Base-by-base conservation (phyloP, 208 protist species). In the Perkinsela sp. region DNA sequence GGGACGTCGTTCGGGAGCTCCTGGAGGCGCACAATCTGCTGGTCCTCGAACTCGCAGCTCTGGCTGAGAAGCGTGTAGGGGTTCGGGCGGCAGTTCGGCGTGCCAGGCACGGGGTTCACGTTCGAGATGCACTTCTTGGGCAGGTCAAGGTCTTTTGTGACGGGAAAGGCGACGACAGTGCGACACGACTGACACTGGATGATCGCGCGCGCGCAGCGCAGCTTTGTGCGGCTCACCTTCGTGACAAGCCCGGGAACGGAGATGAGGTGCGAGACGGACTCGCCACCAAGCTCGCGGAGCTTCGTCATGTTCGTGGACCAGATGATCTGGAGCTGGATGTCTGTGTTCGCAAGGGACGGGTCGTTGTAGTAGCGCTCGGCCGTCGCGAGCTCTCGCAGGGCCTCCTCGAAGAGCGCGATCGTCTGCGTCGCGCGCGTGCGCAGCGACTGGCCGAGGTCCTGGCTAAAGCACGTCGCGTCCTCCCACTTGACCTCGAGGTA, bases 1-100 rank as follows among this genome's bases (percentile, higher is more conserved):
- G 90, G 89, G 32, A 94, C 88, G 68, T 89, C 85, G 71, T 96
- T 91, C 15, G 89, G 91, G n/a, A 90, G 76, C 77, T 96, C 92
- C 76, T 96, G 92, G 70, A 96, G 76, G 72, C 93, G 93, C 29
- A 96, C 72, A 30, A 90, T 78, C 67, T 95, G 86, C 75, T 90
- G 81, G 71, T 95, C 91, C 67, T 92, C 83, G 75, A 86, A 95
- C 77, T 90, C 79, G 71, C 84, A 92, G 74, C 85, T 85, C 77
- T 91, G 90, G n/a, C 85, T 79, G 1, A 93, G 75, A 32, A 95
- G 69, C 29, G 93, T 87, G 73, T 93, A 95, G 1, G 91, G 91
- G 71, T 95, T 91, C 0, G 83, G 87, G 0, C 83, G 83, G 76
- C 90, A 95, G 73, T 84, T 81, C 30, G 72, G 71, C 32, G 70